Percentiles rank a stretch among this genome's conserved stretches.
phyloP scores from a whole-genome alignment of 805 yeast genomes.

The Saccharomyces kudriavzevii region DNA sequence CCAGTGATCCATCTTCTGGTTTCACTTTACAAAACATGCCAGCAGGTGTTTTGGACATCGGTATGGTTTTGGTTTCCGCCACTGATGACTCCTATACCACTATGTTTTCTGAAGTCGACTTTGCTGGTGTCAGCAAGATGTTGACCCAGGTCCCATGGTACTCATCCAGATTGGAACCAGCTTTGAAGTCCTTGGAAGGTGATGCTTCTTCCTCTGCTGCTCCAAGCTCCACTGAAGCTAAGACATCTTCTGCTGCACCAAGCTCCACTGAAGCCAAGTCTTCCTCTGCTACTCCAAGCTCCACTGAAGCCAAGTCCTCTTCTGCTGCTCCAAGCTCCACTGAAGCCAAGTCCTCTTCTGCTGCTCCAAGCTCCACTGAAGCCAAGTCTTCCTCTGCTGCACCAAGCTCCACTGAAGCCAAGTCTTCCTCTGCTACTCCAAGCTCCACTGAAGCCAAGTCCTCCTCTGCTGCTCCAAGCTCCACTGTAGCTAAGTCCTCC shows the following conservation, averaged over 20 bases:
- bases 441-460: background rate
- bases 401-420: background rate
- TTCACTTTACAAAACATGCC: conserved; percentile 14
- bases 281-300: conserved; percentile 8
- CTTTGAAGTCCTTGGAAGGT: conserved; percentile 3
- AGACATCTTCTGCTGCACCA: conserved; percentile 4
- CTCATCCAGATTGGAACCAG: conserved; percentile 21
- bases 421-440: background rate
- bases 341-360: conserved; percentile 8
- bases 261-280: conserved; percentile 1
- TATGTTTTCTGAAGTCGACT: conserved; percentile 25
- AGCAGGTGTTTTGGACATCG: conserved; percentile 17
- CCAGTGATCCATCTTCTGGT: conserved; percentile 8
- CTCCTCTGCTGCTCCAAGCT: background rate
- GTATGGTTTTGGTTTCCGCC: conserved; percentile 22
- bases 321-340: conserved; percentile 7
- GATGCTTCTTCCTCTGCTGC: conserved; percentile 2
- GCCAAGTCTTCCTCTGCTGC: background rate
- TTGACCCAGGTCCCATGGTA: conserved; percentile 32
- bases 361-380: conserved; percentile 2
- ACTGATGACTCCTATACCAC: conserved; percentile 31
- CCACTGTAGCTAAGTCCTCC: background rate
- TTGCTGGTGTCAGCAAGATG: conserved; percentile 21
- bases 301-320: conserved; percentile 7
- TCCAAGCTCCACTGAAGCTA: conserved; percentile 5